These are phyloP conservation scores for Plantago lanceolata DNA, from an alignment of 305 asterid genomes.

Conservation along the genomic window DNA sequence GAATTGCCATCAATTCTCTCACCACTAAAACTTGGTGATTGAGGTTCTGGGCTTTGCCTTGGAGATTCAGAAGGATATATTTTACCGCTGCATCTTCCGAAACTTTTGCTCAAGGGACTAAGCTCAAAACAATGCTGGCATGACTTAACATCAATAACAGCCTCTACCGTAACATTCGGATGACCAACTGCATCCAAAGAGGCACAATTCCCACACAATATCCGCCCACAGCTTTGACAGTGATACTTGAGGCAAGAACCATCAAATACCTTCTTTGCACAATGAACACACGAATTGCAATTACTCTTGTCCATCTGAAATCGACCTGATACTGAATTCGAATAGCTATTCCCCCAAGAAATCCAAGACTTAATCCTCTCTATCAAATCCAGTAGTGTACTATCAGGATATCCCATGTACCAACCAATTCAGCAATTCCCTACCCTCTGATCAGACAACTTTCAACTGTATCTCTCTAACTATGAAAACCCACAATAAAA, in stretches of 20 bases:
- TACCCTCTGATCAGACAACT: background rate
- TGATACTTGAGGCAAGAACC: slow-evolving; percentile 41
- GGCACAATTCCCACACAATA: slow-evolving; percentile 54
- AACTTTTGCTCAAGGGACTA: slow-evolving; percentile 31
- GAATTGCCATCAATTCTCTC: slow-evolving; percentile 51
- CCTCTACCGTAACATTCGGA: slow-evolving; percentile 25
- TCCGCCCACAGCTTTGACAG: slow-evolving; percentile 57
- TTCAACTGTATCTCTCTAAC: slow-evolving; percentile 3
- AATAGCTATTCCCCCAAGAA: slow-evolving; percentile 41
- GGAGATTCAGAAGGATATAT: slow-evolving; percentile 80
- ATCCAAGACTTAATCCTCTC: slow-evolving; percentile 69
- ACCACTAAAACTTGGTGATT: slow-evolving; percentile 66
- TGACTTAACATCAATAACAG: slow-evolving; percentile 28
- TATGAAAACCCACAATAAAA: slow-evolving; percentile 64
- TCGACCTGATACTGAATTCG: slow-evolving; percentile 29
- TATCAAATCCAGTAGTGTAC: slow-evolving; percentile 48
- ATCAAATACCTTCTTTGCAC: slow-evolving; percentile 37
- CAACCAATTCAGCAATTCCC: too few species aligned
- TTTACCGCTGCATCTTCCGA: slow-evolving; percentile 53
- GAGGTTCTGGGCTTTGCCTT: slow-evolving; percentile 68
- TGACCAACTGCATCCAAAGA: slow-evolving; percentile 34
- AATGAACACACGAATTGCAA: slow-evolving; percentile 39
- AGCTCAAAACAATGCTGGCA: slow-evolving; percentile 57
- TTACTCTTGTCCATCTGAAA: slow-evolving; percentile 41
- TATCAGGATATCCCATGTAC: slow-evolving; percentile 67